Evolutionary conservation across 192 early-diverging fungal species (phyloP).

Genomic region (Gamsiella multidivaricata): DNA sequence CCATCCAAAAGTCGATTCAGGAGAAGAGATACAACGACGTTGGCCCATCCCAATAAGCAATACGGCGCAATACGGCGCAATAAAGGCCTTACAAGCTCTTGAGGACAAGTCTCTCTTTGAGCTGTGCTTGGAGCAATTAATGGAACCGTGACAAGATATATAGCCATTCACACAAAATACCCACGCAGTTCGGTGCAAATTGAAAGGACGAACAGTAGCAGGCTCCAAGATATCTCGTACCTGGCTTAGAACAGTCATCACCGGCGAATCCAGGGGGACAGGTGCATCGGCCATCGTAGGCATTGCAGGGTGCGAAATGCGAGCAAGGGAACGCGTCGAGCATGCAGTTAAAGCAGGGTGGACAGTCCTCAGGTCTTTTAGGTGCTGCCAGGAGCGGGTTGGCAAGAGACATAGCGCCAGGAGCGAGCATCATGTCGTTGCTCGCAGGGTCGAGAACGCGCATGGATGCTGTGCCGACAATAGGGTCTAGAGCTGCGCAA

Average conservation of each 20-base stretch:
- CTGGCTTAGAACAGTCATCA: constrained; percentile 76
- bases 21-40: constrained; percentile 79
- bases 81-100: too few relatives aligned
- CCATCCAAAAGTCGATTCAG: constrained; percentile 64
- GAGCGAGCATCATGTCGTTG: constrained; percentile 24
- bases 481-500: background rate
- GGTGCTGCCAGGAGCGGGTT: constrained; percentile 21
- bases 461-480: constrained; percentile 3
- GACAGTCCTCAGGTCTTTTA: constrained; percentile 61
- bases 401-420: constrained; percentile 9
- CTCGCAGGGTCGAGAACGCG: background rate
- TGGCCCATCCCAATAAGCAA: too few relatives aligned
- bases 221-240: too few relatives aligned
- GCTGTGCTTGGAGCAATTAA: too few relatives aligned
- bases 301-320: constrained; percentile 79
- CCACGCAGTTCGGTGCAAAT: too few relatives aligned
- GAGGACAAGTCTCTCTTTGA: too few relatives aligned
- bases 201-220: too few relatives aligned
- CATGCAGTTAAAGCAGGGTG: constrained; percentile 89
- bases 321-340: constrained; percentile 76
- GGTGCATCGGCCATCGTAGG: constrained; percentile 77
- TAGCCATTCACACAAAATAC: too few relatives aligned
- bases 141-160: too few relatives aligned
- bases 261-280: constrained; percentile 85
- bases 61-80: too few relatives aligned